Evolutionary conservation across 768 basidiomycete species (phyloP), one percentile per base, ranked within the genome.

Genomic region (Leucocoprinus birnbaumii): DNA sequence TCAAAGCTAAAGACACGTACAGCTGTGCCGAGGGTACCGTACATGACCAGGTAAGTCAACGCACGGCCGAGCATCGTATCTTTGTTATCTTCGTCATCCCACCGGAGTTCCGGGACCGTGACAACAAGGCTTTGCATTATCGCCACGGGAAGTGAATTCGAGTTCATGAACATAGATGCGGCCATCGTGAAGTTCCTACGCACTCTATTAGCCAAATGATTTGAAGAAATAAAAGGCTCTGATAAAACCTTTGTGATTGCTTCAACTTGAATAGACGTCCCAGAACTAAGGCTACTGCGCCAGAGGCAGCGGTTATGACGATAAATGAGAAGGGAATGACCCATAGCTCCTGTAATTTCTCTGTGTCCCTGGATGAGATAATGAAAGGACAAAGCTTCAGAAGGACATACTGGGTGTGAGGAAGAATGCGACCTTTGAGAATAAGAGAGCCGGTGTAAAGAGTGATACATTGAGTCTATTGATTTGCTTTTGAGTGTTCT

Each of bases 371-470:
- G n/a, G n/a, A n/a, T n/a, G n/a, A n/a, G n/a, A n/a, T n/a, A n/a
- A n/a, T n/a, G n/a, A n/a, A n/a, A n/a, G n/a, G n/a, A n/a, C n/a
- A n/a, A n/a, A n/a, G n/a, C n/a, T n/a, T n/a, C n/a, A 21, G 6
- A 27, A n/a, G 3, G 7, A 63, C 77, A 34, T 59, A 82, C 89
- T 82, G 66, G 95, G 94, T 0, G 88, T 83, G 38, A 94, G 69
- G 66, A 89, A 91, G 73, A 95, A 96, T 0, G 95, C 96, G 19
- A 98, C 94, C 72, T 97, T 98, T 11, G 91, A 94, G 71, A 96
- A 95, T 26, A 96, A 75, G 5, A 95, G 81, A 0, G 89, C 86
- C 0, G 91, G 89, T 0, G 90, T 92, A 72, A 98, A 97, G 27
- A 98, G 81, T 0, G 89, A 89, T 21, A 96, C 84, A 67, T 95